Conservation (phyloP, 306 rosid genomes). For the Quercus berberidifolia region DNA sequence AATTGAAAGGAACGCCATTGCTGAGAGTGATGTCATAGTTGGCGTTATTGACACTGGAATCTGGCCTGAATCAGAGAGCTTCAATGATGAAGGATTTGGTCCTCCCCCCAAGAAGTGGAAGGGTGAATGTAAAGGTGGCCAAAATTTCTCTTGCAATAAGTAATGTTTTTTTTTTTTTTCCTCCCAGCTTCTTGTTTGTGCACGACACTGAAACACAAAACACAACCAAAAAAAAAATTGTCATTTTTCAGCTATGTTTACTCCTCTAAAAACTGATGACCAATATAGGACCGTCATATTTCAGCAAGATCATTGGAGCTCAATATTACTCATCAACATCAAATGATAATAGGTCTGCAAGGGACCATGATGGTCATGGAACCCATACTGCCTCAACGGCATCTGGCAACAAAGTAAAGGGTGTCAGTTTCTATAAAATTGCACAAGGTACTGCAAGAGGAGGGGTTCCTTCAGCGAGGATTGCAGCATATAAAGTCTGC, state of each 20-base stretch:
- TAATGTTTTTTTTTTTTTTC: background rate
- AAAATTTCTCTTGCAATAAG: conserved; percentile 27
- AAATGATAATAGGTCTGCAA: background rate
- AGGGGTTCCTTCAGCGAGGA: conserved; percentile 18
- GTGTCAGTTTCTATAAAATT: conserved; percentile 3
- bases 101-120: conserved; percentile 24
- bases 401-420: conserved; percentile 8
- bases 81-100: conserved; percentile 17
- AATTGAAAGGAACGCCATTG: background rate
- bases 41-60: conserved; percentile 26
- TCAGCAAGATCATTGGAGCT: conserved; percentile 28
- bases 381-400: conserved; percentile 19
- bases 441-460: conserved; percentile 23
- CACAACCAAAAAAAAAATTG: background rate
- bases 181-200: too few species aligned
- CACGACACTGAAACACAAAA: too few species aligned
- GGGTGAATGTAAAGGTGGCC: conserved; percentile 11
- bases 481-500: conserved; percentile 19
- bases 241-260: background rate
- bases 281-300: conserved; percentile 47
- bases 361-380: conserved; percentile 23
- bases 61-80: conserved; percentile 28
- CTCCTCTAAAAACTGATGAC: conserved; percentile 57
- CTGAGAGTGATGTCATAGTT: conserved; percentile 11
- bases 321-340: background rate